Base-by-base conservation (phyloP, 805 yeast species). In the Naumovozyma castellii region DNA sequence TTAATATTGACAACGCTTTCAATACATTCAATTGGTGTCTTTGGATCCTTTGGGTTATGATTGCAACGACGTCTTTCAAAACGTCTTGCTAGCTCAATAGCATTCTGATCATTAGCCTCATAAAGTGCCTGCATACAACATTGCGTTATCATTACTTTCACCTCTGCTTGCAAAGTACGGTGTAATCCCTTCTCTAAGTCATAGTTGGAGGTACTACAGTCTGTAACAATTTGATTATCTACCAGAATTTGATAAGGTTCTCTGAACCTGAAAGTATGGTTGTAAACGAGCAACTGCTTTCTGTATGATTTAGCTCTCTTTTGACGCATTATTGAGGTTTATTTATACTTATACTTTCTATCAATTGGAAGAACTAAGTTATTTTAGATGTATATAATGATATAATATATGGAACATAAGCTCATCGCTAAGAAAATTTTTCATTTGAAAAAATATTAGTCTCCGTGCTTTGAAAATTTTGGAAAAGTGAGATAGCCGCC, bases 41-140 rank as follows among this genome's bases (percentile, higher is more conserved):
- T 66, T 1, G 84, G 75, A 19, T 71, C 74, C 30, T 76, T 66
- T 30, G 78, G 78, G 3, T 77, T 68, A 63, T 92, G 98, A 44
- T 83, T 83, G 62, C 98, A 92, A 50, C 95, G 77, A 64, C 98
- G 76, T 64, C 97, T 78, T 62, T 92, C 98, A 49, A 82, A 81
- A 2, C 67, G 56, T 59, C 87, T 92, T 6, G 95, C 97, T 28
- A 80, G 52, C 22, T 74, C 82, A 35, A 92, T 84, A 1, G 94
- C 95, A 3, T 65, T 68, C 51, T 84, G 88, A 53, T 84, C 75
- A 18, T 75, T 73, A 4, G 81, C 69, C 34, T 71, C 71, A 60
- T 92, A 92, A 22, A 92, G 66, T 15, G 84, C 81, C 56, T 86
- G 86, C 72, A 92, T 85, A 51, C 95, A 84, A 58, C 98, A 92